Conservation (phyloP, 495 filamentous ascomycete genomes). For the Tirmania nivea region DNA sequence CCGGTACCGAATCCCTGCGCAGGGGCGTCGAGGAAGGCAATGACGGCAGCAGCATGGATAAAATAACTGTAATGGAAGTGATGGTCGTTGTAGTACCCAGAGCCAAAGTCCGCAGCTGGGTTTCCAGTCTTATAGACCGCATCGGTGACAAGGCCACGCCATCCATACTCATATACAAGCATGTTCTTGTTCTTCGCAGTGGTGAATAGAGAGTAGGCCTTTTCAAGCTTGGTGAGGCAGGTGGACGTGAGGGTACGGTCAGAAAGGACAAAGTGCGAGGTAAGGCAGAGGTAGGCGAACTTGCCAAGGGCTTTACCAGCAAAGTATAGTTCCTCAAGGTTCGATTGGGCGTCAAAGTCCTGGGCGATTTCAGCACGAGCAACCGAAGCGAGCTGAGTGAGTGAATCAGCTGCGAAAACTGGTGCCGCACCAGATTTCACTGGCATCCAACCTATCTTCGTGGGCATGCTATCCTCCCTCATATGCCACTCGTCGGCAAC, state of each 20-base stretch:
- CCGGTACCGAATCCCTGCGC: neutral
- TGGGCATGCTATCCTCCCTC: constrained; percentile 49
- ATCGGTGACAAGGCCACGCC: constrained; percentile 70
- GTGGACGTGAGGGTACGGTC: constrained; percentile 36
- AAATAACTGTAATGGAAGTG: constrained; percentile 86
- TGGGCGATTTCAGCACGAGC: constrained; percentile 57
- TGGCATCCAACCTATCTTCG: constrained; percentile 34
- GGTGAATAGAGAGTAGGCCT: constrained; percentile 46
- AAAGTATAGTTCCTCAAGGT: constrained; percentile 85
- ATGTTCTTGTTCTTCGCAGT: constrained; percentile 54
- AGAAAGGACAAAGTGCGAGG: constrained; percentile 41
- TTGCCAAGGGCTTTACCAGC: constrained; percentile 80
- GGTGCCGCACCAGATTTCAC: neutral
- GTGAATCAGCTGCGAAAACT: neutral
- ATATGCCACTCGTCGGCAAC: constrained; percentile 60
- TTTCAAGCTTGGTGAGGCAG: constrained; percentile 47
- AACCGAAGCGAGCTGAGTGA: constrained; percentile 34
- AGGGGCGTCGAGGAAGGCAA: constrained; percentile 46
- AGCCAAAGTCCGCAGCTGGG: constrained; percentile 50
- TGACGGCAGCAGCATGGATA: constrained; percentile 67
- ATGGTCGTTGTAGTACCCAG: constrained; percentile 82
- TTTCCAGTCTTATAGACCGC: constrained; percentile 59
- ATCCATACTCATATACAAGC: constrained; percentile 58
- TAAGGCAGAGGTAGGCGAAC: constrained; percentile 54
- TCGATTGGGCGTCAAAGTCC: constrained; percentile 44